Base-by-base conservation (phyloP, 2,329 filamentous ascomycete genomes). In the Magnaporthales sp. region DNA sequence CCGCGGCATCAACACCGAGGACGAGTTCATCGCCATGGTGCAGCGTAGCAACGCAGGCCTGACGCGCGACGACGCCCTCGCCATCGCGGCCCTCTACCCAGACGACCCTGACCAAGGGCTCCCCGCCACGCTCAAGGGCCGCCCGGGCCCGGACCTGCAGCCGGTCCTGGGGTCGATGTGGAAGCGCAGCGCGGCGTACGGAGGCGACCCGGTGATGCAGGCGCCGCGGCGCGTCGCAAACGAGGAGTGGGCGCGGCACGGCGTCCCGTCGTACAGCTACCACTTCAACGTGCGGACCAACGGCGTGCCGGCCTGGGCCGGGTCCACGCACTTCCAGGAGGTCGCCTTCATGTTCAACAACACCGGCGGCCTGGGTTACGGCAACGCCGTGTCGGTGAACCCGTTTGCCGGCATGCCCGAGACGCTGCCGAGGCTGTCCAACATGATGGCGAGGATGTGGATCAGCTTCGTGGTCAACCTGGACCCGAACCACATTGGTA, bases 311-410 rank as follows among this genome's bases (percentile, higher is more conserved):
- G 7, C 4, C 19, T 62, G 11, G 11, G 27, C 61, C 8, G 70
- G 70, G 8, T 64, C 68, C 27, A 61, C 61, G 51, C 80, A 81
- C 69, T 80, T 80, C 72, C 74, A 81, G 67, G 83, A 86, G 72
- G 80, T 85, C 0, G 77, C 79, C 0, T 85, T 84, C 68, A 83
- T 86, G 7, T 83, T 87, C 64, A 72, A 84, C 69, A 86, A 87
- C 68, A 73, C 79, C 7, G 68, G 77, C 4, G 84, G 83, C 1
- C 67, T 75, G 2, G 83, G 83, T 1, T 84, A 82, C 67, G 71
- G 75, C 65, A 72, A 75, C 75, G 75, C 78, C 66, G 58, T 66
- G 24, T 62, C 68, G 1, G 68, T 64, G 1, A 77, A 75, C 67
- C 80, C 80, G 0, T 79, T 82, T 56, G 76, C 69, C 29, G 75